phyloP scores from a whole-genome alignment of 2,329 filamentous ascomycete genomes.

The Cadophora malorum region DNA sequence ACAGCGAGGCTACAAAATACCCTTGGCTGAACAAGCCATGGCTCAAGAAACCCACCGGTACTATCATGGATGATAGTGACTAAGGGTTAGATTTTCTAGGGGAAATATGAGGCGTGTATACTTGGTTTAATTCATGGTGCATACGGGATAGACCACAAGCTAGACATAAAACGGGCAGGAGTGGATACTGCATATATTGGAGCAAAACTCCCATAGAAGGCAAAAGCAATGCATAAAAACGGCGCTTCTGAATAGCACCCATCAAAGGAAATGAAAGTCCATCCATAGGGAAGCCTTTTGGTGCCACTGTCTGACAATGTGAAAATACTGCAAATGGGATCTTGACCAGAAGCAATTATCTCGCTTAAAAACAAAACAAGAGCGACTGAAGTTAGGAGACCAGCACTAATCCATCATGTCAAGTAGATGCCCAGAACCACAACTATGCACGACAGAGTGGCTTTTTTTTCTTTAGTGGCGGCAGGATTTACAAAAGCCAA shows the following conservation, averaged over 20 bases:
- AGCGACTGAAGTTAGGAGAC: no score
- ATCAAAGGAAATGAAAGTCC: background rate
- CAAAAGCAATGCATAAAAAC: background rate
- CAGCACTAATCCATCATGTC: no score
- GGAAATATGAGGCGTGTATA: background rate
- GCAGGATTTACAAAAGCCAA: background rate
- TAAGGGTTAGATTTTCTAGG: background rate
- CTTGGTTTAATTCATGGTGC: background rate
- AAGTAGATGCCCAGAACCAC: no score
- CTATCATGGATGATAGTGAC: constrained; percentile 7
- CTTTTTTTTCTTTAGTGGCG: background rate
- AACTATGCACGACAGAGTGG: no score
- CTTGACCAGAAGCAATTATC: background rate
- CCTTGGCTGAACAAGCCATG: constrained; percentile 38
- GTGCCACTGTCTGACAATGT: background rate
- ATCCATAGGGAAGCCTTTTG: background rate
- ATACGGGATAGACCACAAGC: background rate
- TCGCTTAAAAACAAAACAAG: background rate
- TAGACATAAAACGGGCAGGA: background rate
- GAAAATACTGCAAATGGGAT: background rate
- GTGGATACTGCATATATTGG: background rate
- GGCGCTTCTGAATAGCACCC: background rate
- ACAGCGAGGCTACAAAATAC: constrained; percentile 37
- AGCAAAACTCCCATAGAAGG: background rate
- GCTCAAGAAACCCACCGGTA: constrained; percentile 2